phyloP scores from a whole-genome alignment of 176 grass and related monocot genomes.

The Triticum monococcum region DNA sequence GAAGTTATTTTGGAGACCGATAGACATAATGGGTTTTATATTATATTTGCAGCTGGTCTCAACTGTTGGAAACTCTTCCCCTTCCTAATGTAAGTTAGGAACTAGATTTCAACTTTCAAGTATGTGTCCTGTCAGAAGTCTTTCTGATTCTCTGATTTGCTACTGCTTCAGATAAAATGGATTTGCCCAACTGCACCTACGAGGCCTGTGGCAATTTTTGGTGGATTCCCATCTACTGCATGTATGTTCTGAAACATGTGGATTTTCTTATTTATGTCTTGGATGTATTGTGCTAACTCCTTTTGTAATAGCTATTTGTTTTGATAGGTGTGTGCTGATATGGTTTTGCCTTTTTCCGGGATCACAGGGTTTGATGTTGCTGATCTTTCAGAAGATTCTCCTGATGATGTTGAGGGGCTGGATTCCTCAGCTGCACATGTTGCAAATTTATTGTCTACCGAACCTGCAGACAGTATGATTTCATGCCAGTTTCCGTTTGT shows the following conservation, averaged over 20 bases:
- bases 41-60: constrained; percentile 82
- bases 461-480: constrained; percentile 81
- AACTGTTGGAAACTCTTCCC: constrained; percentile 94
- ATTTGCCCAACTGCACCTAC: constrained; percentile 92
- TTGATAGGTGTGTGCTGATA: not conserved
- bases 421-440: constrained; percentile 94
- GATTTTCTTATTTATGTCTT: not conserved
- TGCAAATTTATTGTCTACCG: constrained; percentile 91
- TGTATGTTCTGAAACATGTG: constrained; percentile 54
- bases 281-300: not conserved
- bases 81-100: constrained; percentile 93
- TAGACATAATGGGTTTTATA: constrained; percentile 33
- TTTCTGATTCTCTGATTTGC: constrained; percentile 4
- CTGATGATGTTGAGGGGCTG: constrained; percentile 79
- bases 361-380: constrained; percentile 88
- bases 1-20: not conserved
- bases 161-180: constrained; percentile 86
- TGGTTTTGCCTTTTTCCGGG: not conserved
- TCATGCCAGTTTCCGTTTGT: not conserved
- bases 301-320: not conserved
- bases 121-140: not conserved
- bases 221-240: constrained; percentile 82
- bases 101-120: constrained; percentile 22
- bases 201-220: constrained; percentile 76
- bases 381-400: constrained; percentile 79